These are phyloP conservation scores for Candida neerlandica DNA, from an alignment of 1,139 yeast genomes.

Conservation along the genomic window DNA sequence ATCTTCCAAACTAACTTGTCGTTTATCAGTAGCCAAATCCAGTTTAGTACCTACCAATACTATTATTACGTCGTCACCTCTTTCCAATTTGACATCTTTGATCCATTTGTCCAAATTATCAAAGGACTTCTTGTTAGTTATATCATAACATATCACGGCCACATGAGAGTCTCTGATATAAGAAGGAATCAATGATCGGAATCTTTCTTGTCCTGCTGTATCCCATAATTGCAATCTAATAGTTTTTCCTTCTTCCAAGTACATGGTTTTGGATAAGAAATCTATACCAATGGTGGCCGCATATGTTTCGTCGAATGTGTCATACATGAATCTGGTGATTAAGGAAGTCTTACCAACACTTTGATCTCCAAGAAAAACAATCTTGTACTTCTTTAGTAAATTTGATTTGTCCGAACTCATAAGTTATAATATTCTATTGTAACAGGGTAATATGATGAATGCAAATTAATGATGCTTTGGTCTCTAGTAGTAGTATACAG, in stretches of 20 bases:
- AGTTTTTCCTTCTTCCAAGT: slow-evolving; percentile 58
- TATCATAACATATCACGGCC: slow-evolving; percentile 93
- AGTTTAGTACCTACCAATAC: slow-evolving; percentile 51
- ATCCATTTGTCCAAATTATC: slow-evolving; percentile 61
- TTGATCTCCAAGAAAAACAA: slow-evolving; percentile 96
- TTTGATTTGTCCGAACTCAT: slow-evolving; percentile 20
- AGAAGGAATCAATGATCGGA: slow-evolving; percentile 68
- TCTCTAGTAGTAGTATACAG: too few species aligned
- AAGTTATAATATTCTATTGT: background rate
- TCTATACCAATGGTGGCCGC: slow-evolving; percentile 97
- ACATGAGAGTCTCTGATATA: slow-evolving; percentile 96
- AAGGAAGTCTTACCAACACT: slow-evolving; percentile 96
- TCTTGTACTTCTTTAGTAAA: slow-evolving; percentile 70
- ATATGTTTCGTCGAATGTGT: slow-evolving; percentile 94
- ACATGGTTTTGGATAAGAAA: slow-evolving; percentile 78
- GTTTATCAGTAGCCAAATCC: slow-evolving; percentile 67
- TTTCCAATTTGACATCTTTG: slow-evolving; percentile 63
- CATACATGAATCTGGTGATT: slow-evolving; percentile 95
- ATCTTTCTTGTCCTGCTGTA: slow-evolving; percentile 68
- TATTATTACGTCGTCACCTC: slow-evolving; percentile 68
- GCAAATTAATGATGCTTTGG: too few species aligned
- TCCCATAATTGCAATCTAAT: slow-evolving; percentile 58
- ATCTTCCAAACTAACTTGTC: slow-evolving; percentile 81
- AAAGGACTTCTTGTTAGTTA: slow-evolving; percentile 82
- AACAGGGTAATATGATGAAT: too few species aligned